Conservation (phyloP, 1,284 basidiomycete species). For the Cutaneotrichosporon arboriforme region DNA sequence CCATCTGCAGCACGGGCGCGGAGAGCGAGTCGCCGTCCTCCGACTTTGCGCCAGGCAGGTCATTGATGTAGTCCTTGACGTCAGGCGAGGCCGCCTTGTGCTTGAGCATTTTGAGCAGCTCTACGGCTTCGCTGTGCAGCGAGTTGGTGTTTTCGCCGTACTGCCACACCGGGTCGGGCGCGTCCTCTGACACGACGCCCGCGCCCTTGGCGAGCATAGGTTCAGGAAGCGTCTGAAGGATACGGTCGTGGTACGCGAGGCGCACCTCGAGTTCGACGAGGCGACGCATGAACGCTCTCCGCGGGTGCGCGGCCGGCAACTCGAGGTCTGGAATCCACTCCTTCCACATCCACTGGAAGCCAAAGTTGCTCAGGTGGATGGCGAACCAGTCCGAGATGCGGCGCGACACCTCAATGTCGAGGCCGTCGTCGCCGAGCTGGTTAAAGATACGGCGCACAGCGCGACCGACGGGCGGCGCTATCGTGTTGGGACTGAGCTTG, state of each 20-base stretch:
- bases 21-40: constrained; percentile 55
- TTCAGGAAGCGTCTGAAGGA: constrained; percentile 81
- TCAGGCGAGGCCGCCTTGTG: constrained; percentile 63
- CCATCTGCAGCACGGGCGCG: constrained; percentile 65
- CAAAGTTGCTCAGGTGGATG: constrained; percentile 94
- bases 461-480: constrained; percentile 94
- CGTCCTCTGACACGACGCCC: constrained; percentile 62
- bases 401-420: constrained; percentile 76
- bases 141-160: constrained; percentile 75
- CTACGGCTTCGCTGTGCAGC: constrained; percentile 70
- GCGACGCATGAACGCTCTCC: constrained; percentile 77
- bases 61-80: constrained; percentile 69
- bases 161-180: constrained; percentile 75
- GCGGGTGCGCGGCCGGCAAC: constrained; percentile 70
- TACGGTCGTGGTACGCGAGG: constrained; percentile 87
- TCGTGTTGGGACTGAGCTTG: constrained; percentile 80
- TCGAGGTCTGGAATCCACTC: constrained; percentile 92
- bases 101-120: constrained; percentile 76
- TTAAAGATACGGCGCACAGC: constrained; percentile 82
- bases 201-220: constrained; percentile 56
- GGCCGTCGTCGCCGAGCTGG: constrained; percentile 61
- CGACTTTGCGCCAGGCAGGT: constrained; percentile 49
- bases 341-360: constrained; percentile 99
- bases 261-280: constrained; percentile 86
- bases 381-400: constrained; percentile 93